These are phyloP conservation scores for Croton laevigatus DNA, from an alignment of 441 rosid genomes.

Conservation along the genomic window DNA sequence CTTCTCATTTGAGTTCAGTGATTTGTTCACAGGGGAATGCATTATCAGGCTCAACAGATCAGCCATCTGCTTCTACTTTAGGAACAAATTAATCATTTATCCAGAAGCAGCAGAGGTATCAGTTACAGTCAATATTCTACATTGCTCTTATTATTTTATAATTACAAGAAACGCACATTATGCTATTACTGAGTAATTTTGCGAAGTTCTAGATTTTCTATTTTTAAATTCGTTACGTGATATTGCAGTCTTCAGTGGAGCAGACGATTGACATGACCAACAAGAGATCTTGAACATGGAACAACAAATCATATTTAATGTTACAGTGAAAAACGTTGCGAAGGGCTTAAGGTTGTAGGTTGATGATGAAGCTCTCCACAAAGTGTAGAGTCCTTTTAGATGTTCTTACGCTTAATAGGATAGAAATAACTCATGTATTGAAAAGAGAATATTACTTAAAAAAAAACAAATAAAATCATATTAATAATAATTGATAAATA, in stretches of 20 bases:
- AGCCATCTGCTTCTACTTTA: neutral
- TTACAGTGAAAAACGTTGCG: neutral
- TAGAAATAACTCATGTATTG: too few relatives aligned
- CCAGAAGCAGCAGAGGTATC: neutral
- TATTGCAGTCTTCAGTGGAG: neutral
- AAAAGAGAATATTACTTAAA: too few relatives aligned
- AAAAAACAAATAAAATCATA: too few relatives aligned
- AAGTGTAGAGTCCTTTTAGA: slow-evolving; percentile 18
- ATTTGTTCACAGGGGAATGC: neutral
- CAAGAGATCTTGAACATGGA: neutral
- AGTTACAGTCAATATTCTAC: neutral
- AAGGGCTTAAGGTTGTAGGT: slow-evolving; percentile 23
- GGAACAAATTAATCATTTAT: neutral
- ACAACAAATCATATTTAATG: neutral
- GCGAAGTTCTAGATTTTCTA: neutral
- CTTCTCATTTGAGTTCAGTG: neutral
- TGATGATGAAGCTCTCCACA: slow-evolving; percentile 21
- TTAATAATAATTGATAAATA: too few relatives aligned
- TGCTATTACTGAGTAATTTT: neutral
- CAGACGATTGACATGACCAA: neutral
- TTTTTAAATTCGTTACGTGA: neutral
- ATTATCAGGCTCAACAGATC: neutral
- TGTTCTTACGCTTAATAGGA: too few relatives aligned
- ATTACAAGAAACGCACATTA: neutral
- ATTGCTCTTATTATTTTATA: too few relatives aligned